A percentile compares a stretch with the other conserved stretches of the same genome.
Evolutionary conservation across 345 rosid genomes (phyloP).

Genomic region (Sonneratia alba): DNA sequence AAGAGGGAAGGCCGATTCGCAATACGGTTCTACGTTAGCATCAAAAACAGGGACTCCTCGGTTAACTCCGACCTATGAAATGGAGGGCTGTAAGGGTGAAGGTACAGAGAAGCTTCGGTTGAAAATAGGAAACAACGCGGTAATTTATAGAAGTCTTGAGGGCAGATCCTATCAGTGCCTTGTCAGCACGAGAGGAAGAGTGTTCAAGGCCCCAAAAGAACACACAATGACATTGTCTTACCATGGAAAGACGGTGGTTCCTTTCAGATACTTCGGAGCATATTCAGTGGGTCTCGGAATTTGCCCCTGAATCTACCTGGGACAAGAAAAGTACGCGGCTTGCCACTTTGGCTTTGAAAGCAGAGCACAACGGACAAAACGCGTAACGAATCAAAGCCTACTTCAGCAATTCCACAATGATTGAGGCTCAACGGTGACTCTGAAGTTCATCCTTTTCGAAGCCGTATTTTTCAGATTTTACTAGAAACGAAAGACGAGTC

Average conservation of each 20-base stretch:
- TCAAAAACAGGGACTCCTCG: not conserved
- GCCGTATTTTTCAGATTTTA: not conserved
- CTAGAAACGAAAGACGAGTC: not conserved
- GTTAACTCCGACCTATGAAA: too few species aligned
- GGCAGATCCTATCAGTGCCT: not conserved
- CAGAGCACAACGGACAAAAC: slow-evolving; percentile 2
- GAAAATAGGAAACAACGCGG: not conserved
- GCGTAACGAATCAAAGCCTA: slow-evolving; percentile 6
- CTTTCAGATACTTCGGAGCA: not conserved
- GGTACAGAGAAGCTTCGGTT: slow-evolving; percentile 8
- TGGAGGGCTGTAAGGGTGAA: not conserved
- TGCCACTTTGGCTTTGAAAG: not conserved
- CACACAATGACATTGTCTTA: not conserved
- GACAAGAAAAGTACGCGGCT: not conserved
- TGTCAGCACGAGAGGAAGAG: not conserved
- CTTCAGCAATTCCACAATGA: not conserved
- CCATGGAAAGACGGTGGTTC: not conserved
- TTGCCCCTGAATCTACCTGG: not conserved
- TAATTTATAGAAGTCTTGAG: slow-evolving; percentile 4
- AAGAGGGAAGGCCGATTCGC: not conserved
- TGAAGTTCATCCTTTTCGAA: not conserved
- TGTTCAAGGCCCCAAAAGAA: not conserved
- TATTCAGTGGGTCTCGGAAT: not conserved
- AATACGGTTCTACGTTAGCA: not conserved
- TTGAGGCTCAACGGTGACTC: not conserved